Base-by-base conservation (phyloP, 1,284 basidiomycete species). In the Sparassis latifolia region DNA sequence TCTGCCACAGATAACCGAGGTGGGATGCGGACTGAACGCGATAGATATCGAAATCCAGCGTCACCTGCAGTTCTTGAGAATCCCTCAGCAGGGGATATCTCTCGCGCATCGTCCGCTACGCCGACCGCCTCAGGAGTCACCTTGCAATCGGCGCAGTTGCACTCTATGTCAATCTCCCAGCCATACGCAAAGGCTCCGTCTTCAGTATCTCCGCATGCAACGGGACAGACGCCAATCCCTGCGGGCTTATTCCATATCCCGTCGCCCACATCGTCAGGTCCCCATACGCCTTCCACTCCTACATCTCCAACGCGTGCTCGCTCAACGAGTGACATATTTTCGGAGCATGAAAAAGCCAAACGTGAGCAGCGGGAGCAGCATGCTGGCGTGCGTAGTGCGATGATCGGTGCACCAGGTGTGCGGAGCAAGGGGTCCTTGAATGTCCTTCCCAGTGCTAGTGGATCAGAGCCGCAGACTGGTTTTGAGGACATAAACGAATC, bases 11-110 rank as follows among this genome's bases (percentile, higher is more conserved):
- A 47, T 48, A 47, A 47, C 52, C 51, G 48, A 69, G 74, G 66
- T 48, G 55, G 63, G 45, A 63, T 57, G 51, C 58, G 60, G 45
- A 63, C 53, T 43, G 67, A 64, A 48, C 63, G 64, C 51, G 73
- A 73, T 49, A 72, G 74, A 49, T 75, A 79, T 59, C 74, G 77
- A 58, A 89, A 88, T 64, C 84, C 85, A 48, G 84, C 85, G 6
- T 87, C 86, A 31, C 85, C 86, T 7, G 77, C 80, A 48, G 63
- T 80, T 9, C 62, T 84, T 41, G 66, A 67, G 41, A 70, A 77
- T 46, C 69, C 77, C 28, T 67, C 73, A 31, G 75, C 77, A 48
- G 81, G 79, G 74, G 80, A 81, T 49, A 68, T 70, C 45, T 73
- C 76, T 33, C 69, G 74, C 45, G 70, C 69, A 52, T 65, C 72